Evolutionary conservation across 176 grass and related monocot genomes (phyloP).

Genomic region (Cenchrus americanus): DNA sequence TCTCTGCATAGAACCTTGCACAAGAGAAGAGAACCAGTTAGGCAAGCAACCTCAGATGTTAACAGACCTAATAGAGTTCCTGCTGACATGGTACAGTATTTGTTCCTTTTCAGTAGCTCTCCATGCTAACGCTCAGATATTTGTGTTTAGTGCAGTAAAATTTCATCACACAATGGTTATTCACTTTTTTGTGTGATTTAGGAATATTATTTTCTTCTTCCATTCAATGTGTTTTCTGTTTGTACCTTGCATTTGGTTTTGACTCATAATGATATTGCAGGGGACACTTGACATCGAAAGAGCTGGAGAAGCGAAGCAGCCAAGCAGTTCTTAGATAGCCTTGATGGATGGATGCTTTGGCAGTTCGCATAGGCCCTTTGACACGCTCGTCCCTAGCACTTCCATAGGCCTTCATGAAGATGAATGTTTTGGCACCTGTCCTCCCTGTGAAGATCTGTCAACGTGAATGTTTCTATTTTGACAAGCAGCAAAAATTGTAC

Average conservation of each 20-base stretch:
- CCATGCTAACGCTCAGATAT: not conserved
- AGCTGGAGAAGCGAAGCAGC: slow-evolving; percentile 9
- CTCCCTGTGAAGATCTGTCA: not conserved
- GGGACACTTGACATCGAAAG: slow-evolving; percentile 34
- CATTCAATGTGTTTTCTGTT: not conserved
- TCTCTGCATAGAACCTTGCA: slow-evolving; percentile 60
- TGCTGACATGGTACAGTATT: slow-evolving; percentile 44
- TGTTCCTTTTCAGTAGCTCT: slow-evolving; percentile 4
- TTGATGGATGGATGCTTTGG: not conserved
- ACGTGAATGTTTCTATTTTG: not conserved
- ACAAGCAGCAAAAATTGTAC: too few relatives aligned
- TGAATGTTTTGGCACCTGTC: not conserved
- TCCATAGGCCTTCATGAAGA: slow-evolving; percentile 9
- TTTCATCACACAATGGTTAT: not conserved
- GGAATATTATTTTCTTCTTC: not conserved
- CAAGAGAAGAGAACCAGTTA: slow-evolving; percentile 53
- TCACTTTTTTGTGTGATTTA: not conserved
- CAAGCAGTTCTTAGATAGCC: slow-evolving; percentile 24
- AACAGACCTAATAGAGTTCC: slow-evolving; percentile 27
- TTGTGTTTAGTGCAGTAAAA: not conserved
- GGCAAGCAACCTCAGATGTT: slow-evolving; percentile 1
- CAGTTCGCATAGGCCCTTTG: not conserved
- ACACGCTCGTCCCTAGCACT: not conserved
- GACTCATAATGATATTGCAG: not conserved
- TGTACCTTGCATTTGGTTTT: too few relatives aligned